Conservation (phyloP, 192 early-diverging fungal species). For the Mortierella claussenii region DNA sequence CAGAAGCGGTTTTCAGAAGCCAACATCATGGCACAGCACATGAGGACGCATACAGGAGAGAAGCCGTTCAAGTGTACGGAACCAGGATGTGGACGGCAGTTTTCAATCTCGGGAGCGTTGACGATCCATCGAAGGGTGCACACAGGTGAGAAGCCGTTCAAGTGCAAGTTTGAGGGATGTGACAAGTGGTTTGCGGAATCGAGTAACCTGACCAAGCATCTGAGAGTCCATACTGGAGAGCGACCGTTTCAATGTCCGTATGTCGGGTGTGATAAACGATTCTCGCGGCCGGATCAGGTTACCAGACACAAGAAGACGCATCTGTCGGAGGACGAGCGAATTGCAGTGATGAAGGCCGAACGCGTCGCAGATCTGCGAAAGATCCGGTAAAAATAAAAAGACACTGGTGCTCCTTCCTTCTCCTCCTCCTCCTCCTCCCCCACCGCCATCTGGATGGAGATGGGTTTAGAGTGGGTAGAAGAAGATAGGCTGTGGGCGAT, state of each 20-base stretch:
- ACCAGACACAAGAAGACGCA: conserved; percentile 39
- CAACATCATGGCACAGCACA: conserved; percentile 79
- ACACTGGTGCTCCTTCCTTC: no score
- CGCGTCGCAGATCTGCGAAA: not conserved
- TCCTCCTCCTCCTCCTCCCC: no score
- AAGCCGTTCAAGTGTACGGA: conserved; percentile 73
- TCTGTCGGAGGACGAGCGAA: conserved; percentile 6
- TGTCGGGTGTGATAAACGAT: conserved; percentile 54
- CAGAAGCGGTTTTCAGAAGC: conserved; percentile 83
- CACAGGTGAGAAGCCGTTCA: conserved; percentile 65
- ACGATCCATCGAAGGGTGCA: conserved; percentile 77
- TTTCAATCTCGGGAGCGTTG: conserved; percentile 72
- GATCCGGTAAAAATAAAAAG: no score
- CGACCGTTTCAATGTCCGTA: conserved; percentile 71
- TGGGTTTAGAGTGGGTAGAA: no score
- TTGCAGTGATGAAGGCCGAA: conserved; percentile 10
- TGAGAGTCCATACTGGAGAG: conserved; percentile 67
- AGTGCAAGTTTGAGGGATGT: conserved; percentile 61
- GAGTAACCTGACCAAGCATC: conserved; percentile 65
- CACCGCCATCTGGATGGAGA: no score
- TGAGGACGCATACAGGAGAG: conserved; percentile 81
- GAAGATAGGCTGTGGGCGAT: no score
- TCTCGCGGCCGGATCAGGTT: conserved; percentile 64
- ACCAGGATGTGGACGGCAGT: conserved; percentile 69
- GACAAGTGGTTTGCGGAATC: conserved; percentile 64